Evolutionary conservation across 441 rosid genomes (phyloP), one percentile per base, ranked within the genome.

Genomic region (Mallotus japonicus): DNA sequence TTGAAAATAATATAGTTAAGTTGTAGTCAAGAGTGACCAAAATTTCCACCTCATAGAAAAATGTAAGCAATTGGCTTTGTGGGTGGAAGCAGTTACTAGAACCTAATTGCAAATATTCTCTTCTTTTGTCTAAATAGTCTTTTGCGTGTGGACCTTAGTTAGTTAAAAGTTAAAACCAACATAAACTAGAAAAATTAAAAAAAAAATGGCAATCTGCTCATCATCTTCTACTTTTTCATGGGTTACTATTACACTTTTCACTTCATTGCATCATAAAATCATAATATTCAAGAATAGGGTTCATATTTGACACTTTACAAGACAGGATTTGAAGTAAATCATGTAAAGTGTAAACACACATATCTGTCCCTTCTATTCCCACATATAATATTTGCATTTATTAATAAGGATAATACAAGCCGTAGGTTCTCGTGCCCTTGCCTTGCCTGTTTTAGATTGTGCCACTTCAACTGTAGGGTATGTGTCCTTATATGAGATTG

Each of bases 31-130:
- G 56, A 56, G 65, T n/a, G 71, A 64, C 66, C 42, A 67, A 69
- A 53, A 40, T 40, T 73, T 69, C 82, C 67, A 69, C 69, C 61
- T 40, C 65, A 8, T 49, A 7, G 77, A 76, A 67, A 76, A 78
- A 79, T 10, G 15, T 40, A 53, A 73, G 75, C 51, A 28, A 22
- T 50, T 72, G 63, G 60, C 73, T 55, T 69, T 76, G 79, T 56
- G 76, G 83, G 60, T 81, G 83, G 84, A 70, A 77, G 84, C 59
- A 70, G 87, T 75, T 81, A 84, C 70, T 82, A 1, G 75, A 71
- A 55, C 70, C 34, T 46, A 49, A 73, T 70, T 68, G 60, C 66
- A 66, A 70, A 34, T 46, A 54, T 50, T 55, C 67, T 34, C 44
- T 65, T 4, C 3, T 28, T 11, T 32, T 37, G 49, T 8, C 71